phyloP scores from a whole-genome alignment of 2,329 filamentous ascomycete genomes.

The Rutstroemia sp. region DNA sequence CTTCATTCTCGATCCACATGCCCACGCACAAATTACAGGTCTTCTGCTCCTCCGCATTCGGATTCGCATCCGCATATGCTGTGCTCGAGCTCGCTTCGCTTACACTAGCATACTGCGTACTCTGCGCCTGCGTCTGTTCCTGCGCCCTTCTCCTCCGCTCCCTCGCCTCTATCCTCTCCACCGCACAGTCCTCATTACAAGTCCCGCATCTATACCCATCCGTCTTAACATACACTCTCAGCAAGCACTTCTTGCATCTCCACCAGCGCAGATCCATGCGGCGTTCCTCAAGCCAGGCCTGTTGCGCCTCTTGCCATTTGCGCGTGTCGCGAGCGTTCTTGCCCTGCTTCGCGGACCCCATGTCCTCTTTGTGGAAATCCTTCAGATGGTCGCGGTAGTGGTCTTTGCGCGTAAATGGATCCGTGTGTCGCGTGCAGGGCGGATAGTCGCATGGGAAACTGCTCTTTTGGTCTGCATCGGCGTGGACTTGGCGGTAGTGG shows the following conservation, averaged over 20 bases:
- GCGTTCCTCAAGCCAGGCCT: slow-evolving; percentile 19
- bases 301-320: slow-evolving; percentile 14
- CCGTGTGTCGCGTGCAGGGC: slow-evolving; percentile 25
- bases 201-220: slow-evolving; percentile 17
- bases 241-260: slow-evolving; percentile 25
- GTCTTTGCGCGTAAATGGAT: slow-evolving; percentile 39
- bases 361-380: slow-evolving; percentile 39
- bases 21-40: too few species aligned
- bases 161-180: slow-evolving; percentile 7
- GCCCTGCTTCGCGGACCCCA: slow-evolving; percentile 18
- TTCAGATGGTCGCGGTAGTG: slow-evolving; percentile 41
- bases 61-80: too few species aligned
- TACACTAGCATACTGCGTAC: not conserved
- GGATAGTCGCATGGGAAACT: slow-evolving; percentile 26
- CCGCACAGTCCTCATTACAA: slow-evolving; percentile 22
- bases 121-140: not conserved
- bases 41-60: too few species aligned
- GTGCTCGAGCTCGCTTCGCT: too few species aligned
- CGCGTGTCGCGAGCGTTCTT: slow-evolving; percentile 8
- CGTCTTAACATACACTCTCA: slow-evolving; percentile 12
- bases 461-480: slow-evolving; percentile 12
- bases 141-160: not conserved
- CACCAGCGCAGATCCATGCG: slow-evolving; percentile 17
- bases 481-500: slow-evolving; percentile 30
- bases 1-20: too few species aligned